Evolutionary conservation across 768 basidiomycete genomes (phyloP).

Genomic region (Phylloporus sp.): DNA sequence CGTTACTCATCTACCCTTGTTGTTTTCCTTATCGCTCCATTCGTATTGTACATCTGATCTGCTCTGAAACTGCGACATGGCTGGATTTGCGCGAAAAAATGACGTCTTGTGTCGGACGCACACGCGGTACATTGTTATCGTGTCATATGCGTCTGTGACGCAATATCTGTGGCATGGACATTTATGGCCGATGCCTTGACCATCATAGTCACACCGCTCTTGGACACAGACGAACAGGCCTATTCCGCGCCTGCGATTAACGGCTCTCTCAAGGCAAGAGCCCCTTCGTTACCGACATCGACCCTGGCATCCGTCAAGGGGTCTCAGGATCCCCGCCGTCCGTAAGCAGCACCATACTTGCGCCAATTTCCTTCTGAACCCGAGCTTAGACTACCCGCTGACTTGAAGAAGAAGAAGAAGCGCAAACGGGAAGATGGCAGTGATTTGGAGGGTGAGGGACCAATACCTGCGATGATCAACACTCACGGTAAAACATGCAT

Average conservation of each 20-base stretch:
- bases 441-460: constrained; percentile 58
- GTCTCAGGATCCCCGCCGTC: constrained; percentile 61
- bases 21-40: constrained; percentile 15
- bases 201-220: constrained; percentile 43
- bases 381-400: constrained; percentile 37
- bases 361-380: constrained; percentile 1
- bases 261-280: constrained; percentile 43
- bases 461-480: constrained; percentile 1
- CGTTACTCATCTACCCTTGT: constrained; percentile 9
- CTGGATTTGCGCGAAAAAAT: constrained; percentile 10
- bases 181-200: constrained; percentile 2
- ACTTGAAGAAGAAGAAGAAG: constrained; percentile 78
- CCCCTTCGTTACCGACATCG: constrained; percentile 44
- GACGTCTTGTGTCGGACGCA: background rate
- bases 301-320: constrained; percentile 49
- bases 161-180: constrained; percentile 14
- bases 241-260: constrained; percentile 27
- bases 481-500: constrained; percentile 6
- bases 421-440: constrained; percentile 79
- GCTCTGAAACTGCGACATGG: constrained; percentile 7
- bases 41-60: constrained; percentile 1
- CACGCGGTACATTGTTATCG: background rate
- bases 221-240: constrained; percentile 49
- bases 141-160: constrained; percentile 4
- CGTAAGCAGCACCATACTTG: constrained; percentile 37